A percentile compares a stretch with the other conserved stretches of the same genome.
phyloP scores from a whole-genome alignment of 2,329 filamentous ascomycete genomes.

The Trichoderma sp. region DNA sequence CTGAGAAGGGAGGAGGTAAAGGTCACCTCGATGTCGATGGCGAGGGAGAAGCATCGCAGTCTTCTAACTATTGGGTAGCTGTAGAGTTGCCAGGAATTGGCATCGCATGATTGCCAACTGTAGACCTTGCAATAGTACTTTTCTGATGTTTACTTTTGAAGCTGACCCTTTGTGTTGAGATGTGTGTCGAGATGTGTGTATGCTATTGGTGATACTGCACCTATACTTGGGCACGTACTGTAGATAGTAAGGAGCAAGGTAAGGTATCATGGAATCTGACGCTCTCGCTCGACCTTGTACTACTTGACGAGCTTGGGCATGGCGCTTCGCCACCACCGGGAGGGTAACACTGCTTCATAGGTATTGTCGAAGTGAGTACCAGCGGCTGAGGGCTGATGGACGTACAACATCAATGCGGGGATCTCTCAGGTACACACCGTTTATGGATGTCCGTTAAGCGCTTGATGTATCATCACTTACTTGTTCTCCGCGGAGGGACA shows the following conservation, averaged over 20 bases:
- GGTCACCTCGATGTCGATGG: neutral
- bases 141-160: slow-evolving; percentile 14
- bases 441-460: neutral
- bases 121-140: slow-evolving; percentile 26
- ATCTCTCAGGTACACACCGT: neutral
- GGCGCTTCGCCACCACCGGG: neutral
- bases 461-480: too few relatives aligned
- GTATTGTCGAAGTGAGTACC: neutral
- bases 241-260: too few relatives aligned
- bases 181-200: too few relatives aligned
- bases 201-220: neutral
- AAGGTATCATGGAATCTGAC: neutral
- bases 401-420: neutral
- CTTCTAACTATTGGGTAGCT: slow-evolving; percentile 15
- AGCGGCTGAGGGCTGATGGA: slow-evolving; percentile 1
- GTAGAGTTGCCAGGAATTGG: slow-evolving; percentile 22
- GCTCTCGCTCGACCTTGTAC: neutral
- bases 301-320: neutral
- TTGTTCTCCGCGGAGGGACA: too few relatives aligned
- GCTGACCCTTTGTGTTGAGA: neutral
- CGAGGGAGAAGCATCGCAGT: slow-evolving; percentile 19
- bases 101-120: slow-evolving; percentile 14
- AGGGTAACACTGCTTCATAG: neutral
- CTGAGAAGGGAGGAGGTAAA: slow-evolving; percentile 11
- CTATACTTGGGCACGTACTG: too few relatives aligned